Evolutionary conservation across 192 early-diverging fungal genomes (phyloP), one percentile per base, ranked within the genome.

Genomic region (Phlyctochytrium arcticum): DNA sequence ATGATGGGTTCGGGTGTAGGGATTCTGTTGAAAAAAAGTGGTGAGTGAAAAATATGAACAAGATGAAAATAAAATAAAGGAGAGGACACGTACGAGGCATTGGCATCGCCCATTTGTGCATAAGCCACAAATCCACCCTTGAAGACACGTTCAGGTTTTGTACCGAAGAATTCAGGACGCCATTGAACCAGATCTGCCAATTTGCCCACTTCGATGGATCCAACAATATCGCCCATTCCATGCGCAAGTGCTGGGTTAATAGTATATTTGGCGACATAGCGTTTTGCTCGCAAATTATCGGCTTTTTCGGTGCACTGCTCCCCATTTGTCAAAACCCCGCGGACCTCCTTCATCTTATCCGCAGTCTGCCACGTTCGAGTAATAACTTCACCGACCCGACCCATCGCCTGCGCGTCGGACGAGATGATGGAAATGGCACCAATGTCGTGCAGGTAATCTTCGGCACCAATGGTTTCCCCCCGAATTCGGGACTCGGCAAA

Each of bases 191-290:
- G 72, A 68, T 98, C 95, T 0, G 95, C 95, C n/a, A 96, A 66
- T 70, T 95, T 95, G 56, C 92, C 92, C 5, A 91, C 85, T 71
- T 98, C 92, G 57, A 98, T 86, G 2, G 93, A 96, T 6, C 95
- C 95, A 5, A 98, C 82, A 5, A 95, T 36, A 69, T 98, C 93
- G 10, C 85, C 75, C 26, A 95, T 67, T 35, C 95, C 95, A 63
- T 91, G 89, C 2, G 91, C 88, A 34, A 94, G 84, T 21, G 95
- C 94, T 24, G 93, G 92, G 70, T 98, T 98, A 72, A 98, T 92
- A 2, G 96, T 96, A 72, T 98, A 98, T 74, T 98, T 98, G 23
- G 96, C 90, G 67, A 98, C 83, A 67, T 96, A 98, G 15, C 96
- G 81, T 67, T 83, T 83, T 66, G 92, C 90, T 23, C 92, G 74